Percentiles rank a stretch among this genome's conserved stretches.
These are phyloP conservation scores for Wolfiporia cocos DNA, from an alignment of 1,284 basidiomycete species.

Conservation along the genomic window DNA sequence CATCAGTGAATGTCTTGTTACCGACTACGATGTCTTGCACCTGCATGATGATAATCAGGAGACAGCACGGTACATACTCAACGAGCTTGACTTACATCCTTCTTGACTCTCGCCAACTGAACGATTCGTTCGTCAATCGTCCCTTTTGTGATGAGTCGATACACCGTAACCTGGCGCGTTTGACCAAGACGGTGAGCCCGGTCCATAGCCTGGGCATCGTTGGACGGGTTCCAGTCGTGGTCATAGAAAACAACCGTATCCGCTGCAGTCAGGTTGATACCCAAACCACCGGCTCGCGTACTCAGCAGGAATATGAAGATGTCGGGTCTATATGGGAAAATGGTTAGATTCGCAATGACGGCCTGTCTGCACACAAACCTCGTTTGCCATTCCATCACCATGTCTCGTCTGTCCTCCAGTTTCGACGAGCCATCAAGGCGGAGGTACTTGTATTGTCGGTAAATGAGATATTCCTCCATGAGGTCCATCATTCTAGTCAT, in stretches of 20 bases:
- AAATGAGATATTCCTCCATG: conserved; percentile 98
- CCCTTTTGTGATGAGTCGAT: conserved; percentile 92
- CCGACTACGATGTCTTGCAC: conserved; percentile 99
- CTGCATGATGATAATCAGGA: conserved; percentile 32
- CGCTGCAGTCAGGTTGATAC: conserved; percentile 97
- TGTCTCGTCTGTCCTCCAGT: conserved; percentile 94
- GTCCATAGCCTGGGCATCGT: conserved; percentile 99
- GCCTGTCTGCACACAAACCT: conserved; percentile 46
- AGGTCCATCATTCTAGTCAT: conserved; percentile 99
- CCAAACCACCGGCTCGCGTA: conserved; percentile 94
- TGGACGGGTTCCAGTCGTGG: conserved; percentile 99
- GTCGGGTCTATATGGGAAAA: conserved; percentile 61
- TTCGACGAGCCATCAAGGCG: conserved; percentile 94
- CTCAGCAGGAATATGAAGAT: conserved; percentile 96
- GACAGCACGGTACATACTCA: background rate
- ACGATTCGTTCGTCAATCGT: conserved; percentile 99
- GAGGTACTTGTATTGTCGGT: conserved; percentile 96
- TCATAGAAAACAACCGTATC: conserved; percentile 99
- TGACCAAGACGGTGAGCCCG: conserved; percentile 98
- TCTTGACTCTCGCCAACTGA: conserved; percentile 90
- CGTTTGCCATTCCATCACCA: conserved; percentile 99
- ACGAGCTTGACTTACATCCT: conserved; percentile 62
- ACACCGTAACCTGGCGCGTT: conserved; percentile 98
- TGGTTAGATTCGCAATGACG: background rate
- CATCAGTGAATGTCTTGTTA: conserved; percentile 89